A percentile compares a stretch with the other conserved stretches of the same genome.
phyloP scores from a whole-genome alignment of 768 basidiomycete species.

The Xerocomus spinulosus region DNA sequence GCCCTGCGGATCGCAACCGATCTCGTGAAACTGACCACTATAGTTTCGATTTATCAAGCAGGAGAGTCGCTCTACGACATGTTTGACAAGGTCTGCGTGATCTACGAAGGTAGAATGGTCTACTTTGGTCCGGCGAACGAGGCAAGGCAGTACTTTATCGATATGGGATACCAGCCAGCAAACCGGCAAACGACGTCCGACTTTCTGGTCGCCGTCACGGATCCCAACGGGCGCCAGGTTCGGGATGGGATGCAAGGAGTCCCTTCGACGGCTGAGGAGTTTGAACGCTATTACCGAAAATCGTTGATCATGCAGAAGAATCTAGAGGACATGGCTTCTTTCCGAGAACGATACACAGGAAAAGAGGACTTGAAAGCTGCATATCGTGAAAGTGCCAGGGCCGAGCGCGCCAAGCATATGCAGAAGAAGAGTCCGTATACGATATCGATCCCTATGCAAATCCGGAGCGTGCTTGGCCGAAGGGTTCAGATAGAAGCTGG shows the following conservation, averaged over 20 bases:
- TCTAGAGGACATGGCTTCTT: constrained; percentile 43
- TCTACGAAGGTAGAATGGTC: constrained; percentile 51
- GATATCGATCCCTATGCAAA: constrained; percentile 45
- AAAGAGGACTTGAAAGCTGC: constrained; percentile 38
- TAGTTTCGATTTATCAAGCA: constrained; percentile 86
- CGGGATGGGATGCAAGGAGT: constrained; percentile 28
- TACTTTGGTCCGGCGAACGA: constrained; percentile 52
- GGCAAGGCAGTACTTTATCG: constrained; percentile 53
- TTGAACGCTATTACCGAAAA: constrained; percentile 44
- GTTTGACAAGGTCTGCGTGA: constrained; percentile 67
- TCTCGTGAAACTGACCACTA: constrained; percentile 47
- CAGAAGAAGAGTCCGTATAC: constrained; percentile 45
- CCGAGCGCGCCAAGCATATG: constrained; percentile 49
- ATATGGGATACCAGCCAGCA: constrained; percentile 49
- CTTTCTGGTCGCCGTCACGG: constrained; percentile 58
- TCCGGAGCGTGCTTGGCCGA: constrained; percentile 44
- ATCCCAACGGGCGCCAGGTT: constrained; percentile 55
- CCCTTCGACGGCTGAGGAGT: constrained; percentile 51
- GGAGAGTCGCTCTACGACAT: constrained; percentile 59
- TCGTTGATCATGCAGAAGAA: constrained; percentile 42
- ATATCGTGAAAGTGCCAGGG: constrained; percentile 46
- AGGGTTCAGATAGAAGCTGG: constrained; percentile 45
- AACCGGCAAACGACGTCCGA: constrained; percentile 58
- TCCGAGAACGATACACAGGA: constrained; percentile 43
- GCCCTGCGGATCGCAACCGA: constrained; percentile 64